Conservation (phyloP, 148 eudicot species). For the Suaeda aralocaspica region DNA sequence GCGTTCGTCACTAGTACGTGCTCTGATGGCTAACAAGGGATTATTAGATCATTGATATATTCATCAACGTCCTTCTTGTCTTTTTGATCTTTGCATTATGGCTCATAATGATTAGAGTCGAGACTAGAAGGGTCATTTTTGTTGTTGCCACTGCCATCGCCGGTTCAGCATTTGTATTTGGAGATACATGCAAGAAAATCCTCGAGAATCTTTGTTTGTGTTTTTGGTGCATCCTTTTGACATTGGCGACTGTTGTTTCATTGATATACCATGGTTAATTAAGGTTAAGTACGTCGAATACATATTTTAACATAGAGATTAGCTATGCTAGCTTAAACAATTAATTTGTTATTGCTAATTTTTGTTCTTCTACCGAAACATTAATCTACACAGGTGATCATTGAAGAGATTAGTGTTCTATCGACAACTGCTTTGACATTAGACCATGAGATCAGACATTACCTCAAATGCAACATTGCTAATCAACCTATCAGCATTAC, state of each 20-base stretch:
- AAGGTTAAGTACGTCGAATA: too few species aligned
- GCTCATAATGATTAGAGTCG: slow-evolving; percentile 23
- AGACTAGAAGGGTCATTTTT: slow-evolving; percentile 20
- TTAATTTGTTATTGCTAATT: too few species aligned
- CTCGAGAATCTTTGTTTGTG: slow-evolving; percentile 15
- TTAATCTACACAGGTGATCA: slow-evolving; percentile 14
- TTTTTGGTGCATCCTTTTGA: slow-evolving; percentile 28
- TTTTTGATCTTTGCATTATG: slow-evolving; percentile 19
- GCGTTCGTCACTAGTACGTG: slow-evolving; percentile 13
- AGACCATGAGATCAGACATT: slow-evolving; percentile 18
- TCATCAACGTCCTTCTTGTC: slow-evolving; percentile 10
- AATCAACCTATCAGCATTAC: slow-evolving; percentile 12
- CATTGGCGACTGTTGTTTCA: slow-evolving; percentile 28
- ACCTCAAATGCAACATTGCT: slow-evolving; percentile 19
- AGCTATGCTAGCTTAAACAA: too few species aligned
- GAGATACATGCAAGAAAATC: slow-evolving; percentile 9
- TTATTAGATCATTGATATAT: slow-evolving; percentile 13
- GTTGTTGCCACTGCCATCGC: slow-evolving; percentile 17
- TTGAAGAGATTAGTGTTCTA: slow-evolving; percentile 1
- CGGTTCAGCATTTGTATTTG: slow-evolving; percentile 27
- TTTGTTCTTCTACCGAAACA: too few species aligned
- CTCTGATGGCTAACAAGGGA: slow-evolving; percentile 14
- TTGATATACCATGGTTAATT: slow-evolving; percentile 2
- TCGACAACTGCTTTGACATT: slow-evolving; percentile 11
- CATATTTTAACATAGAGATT: too few species aligned